Conservation (phyloP, 371 early-diverging fungal species). For the Rhizopus delemar region DNA sequence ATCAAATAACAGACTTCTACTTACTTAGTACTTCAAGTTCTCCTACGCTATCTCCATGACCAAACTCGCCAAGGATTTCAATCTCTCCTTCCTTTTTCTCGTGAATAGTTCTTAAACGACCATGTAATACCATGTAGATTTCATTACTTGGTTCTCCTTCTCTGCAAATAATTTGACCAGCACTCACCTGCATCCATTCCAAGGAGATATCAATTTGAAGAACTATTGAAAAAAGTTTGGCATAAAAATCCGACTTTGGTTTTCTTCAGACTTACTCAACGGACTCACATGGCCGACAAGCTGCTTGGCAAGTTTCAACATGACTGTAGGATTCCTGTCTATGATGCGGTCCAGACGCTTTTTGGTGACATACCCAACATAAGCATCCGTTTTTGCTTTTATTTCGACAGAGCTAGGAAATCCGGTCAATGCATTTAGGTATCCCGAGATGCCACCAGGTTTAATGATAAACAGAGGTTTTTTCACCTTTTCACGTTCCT, state of each 20-base stretch:
- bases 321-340: conserved; percentile 79
- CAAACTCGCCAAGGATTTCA: conserved; percentile 90
- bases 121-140: conserved; percentile 92
- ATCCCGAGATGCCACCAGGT: conserved; percentile 91
- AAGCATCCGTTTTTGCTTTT: conserved; percentile 76
- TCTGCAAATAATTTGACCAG: conserved; percentile 89
- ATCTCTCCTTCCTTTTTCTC: conserved; percentile 67
- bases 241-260: neutral
- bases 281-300: conserved; percentile 82
- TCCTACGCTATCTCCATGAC: conserved; percentile 93
- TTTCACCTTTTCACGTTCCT: conserved; percentile 25
- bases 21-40: conserved; percentile 90
- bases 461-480: conserved; percentile 70
- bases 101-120: conserved; percentile 86
- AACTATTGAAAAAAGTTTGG: conserved; percentile 32
- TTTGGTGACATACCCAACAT: conserved; percentile 86
- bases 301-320: conserved; percentile 87
- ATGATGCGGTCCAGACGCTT: conserved; percentile 79
- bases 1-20: neutral
- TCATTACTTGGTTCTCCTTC: conserved; percentile 85
- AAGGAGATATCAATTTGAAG: conserved; percentile 93
- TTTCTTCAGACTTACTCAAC: conserved; percentile 54
- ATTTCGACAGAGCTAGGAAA: conserved; percentile 86
- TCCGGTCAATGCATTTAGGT: conserved; percentile 88
- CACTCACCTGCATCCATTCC: conserved; percentile 94